phyloP scores from a whole-genome alignment of 164 flowering plant species.

The Houttuynia cordata region DNA sequence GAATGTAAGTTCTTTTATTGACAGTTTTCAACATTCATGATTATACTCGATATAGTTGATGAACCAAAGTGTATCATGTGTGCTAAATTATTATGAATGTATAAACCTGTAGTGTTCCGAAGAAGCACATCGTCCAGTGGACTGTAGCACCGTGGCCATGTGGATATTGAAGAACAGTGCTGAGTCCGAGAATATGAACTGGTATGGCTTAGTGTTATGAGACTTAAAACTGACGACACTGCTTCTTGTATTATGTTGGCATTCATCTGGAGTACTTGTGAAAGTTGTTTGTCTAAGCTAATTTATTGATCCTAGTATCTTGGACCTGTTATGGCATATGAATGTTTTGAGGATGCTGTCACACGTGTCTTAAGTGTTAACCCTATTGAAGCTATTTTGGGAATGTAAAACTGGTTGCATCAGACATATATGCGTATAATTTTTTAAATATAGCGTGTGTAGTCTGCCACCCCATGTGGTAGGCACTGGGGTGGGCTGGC shows the following conservation, averaged over 20 bases:
- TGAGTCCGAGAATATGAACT: slow-evolving; percentile 70
- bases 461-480: too few species aligned
- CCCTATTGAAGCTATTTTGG: too few species aligned
- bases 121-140: slow-evolving; percentile 94
- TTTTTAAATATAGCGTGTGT: too few species aligned
- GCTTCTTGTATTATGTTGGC: neutral
- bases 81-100: neutral
- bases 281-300: neutral
- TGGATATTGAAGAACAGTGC: slow-evolving; percentile 74
- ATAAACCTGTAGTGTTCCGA: slow-evolving; percentile 46
- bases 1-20: slow-evolving; percentile 53
- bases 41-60: neutral
- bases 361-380: too few species aligned
- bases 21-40: neutral
- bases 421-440: too few species aligned
- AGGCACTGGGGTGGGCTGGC: too few species aligned
- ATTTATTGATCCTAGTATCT: too few species aligned
- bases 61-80: neutral
- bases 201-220: slow-evolving; percentile 20
- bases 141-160: slow-evolving; percentile 57
- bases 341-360: neutral
- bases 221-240: too few species aligned
- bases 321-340: neutral
- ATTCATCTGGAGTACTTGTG: neutral
- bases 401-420: too few species aligned